Evolutionary conservation across 768 basidiomycete genomes (phyloP), one percentile per base, ranked within the genome.

Genomic region (Boletus vinaceobasis): DNA sequence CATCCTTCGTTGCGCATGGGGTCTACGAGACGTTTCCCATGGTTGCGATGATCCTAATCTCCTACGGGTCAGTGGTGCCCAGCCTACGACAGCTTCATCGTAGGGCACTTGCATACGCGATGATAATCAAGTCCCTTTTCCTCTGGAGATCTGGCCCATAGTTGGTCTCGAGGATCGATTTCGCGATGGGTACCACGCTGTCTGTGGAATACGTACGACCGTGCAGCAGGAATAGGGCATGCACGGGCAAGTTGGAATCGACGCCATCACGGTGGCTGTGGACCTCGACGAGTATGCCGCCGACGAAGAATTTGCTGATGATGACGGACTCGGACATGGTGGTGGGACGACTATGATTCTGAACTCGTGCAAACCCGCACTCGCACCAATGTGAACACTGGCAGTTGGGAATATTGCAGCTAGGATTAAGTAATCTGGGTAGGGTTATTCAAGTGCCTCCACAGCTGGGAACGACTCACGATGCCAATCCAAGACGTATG

Each of bases 41-140:
- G 69, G 40, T 72, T 72, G 17, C 70, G 70, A 42, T 71, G 69
- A 31, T 70, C 69, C 70, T 70, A 40, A 35, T 8, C 15, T 23
- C 37, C 33, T 42, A 7, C 7, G 8, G 10, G 19, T 62, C 48
- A 57, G 50, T 21, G 37, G 40, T 21, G 23, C 5, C n/a, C 11
- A 44, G 21, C 10, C 13, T 13, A 43, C 2, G 17, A 33, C 2
- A 15, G 5, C 11, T 14, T 23, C 13, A 35, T 29, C 29, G 23
- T 7, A 7, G 49, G 38, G 50, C 60, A 61, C 68, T 66, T 56
- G 53, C 70, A 57, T 58, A 70, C 5, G 60, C 38, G 38, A 71
- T 53, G 31, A 72, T 35, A 19, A 70, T 66, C 58, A 70, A 47
- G 51, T 70, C 69, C 37, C 31, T 63, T 45, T 61, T 62, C 52